phyloP scores from a whole-genome alignment of 2,329 filamentous ascomycete species.

The Talaromyces sp. region DNA sequence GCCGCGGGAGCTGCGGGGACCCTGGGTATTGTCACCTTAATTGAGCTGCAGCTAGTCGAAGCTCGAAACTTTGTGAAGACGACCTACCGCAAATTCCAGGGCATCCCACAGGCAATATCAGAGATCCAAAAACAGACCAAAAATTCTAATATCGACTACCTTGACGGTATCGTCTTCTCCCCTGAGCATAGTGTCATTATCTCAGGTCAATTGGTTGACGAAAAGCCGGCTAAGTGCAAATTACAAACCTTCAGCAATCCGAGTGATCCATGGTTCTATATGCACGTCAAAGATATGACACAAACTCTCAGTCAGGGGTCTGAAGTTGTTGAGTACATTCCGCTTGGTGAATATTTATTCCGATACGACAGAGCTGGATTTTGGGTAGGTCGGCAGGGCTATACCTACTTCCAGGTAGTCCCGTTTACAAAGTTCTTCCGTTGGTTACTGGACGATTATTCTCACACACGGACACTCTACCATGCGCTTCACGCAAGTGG shows the following conservation, averaged over 20 bases:
- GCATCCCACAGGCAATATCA: conserved; percentile 53
- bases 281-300: conserved; percentile 53
- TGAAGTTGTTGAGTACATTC: conserved; percentile 30
- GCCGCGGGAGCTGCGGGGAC: conserved; percentile 64
- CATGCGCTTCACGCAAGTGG: conserved; percentile 54
- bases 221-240: conserved; percentile 35
- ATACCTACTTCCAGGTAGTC: conserved; percentile 58
- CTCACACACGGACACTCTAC: conserved; percentile 65
- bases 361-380: conserved; percentile 65
- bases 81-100: conserved; percentile 48
- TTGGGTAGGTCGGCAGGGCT: conserved; percentile 65
- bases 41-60: conserved; percentile 61
- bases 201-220: conserved; percentile 60
- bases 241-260: conserved; percentile 58
- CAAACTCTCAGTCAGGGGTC: conserved; percentile 4
- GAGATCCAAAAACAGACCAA: conserved; percentile 51
- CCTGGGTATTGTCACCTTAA: conserved; percentile 61
- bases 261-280: conserved; percentile 72
- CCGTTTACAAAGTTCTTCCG: conserved; percentile 57
- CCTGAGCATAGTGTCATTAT: conserved; percentile 61
- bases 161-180: conserved; percentile 70
- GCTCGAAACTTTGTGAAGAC: conserved; percentile 32
- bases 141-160: conserved; percentile 58
- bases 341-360: conserved; percentile 42
- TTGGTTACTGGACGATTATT: conserved; percentile 61